These are phyloP conservation scores for Chaetomium cochliodes DNA, from an alignment of 495 filamentous ascomycete species.

Conservation along the genomic window DNA sequence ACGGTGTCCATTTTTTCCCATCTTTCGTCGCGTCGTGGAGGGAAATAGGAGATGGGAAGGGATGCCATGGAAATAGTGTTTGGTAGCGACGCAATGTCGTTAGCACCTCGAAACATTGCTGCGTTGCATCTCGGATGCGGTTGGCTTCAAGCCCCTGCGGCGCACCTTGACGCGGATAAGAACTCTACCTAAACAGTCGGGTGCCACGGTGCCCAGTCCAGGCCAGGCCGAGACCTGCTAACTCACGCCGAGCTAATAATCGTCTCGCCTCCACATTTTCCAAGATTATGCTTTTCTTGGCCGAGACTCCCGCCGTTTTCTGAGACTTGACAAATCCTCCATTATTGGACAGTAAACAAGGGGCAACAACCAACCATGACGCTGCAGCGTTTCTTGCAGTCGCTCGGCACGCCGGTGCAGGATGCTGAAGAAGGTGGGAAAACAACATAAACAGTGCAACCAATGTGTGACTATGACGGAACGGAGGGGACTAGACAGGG, in stretches of 20 bases:
- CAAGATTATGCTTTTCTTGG: constrained; percentile 12
- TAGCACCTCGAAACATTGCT: neutral
- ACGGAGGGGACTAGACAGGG: neutral
- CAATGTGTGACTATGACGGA: neutral
- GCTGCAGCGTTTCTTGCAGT: constrained; percentile 37
- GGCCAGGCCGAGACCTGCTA: constrained; percentile 10
- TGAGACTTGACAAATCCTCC: neutral
- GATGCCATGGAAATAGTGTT: neutral
- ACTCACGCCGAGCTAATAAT: neutral
- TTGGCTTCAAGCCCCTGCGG: neutral
- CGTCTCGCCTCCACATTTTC: constrained; percentile 20
- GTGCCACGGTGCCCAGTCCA: neutral
- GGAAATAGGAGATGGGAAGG: neutral
- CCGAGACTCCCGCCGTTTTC: constrained; percentile 4
- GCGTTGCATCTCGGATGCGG: neutral
- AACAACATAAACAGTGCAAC: neutral
- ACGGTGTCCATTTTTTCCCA: neutral
- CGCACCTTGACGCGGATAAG: too few relatives aligned
- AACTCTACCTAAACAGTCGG: too few relatives aligned
- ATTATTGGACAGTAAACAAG: neutral
- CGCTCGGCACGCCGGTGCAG: constrained; percentile 50
- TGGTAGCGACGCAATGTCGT: neutral
- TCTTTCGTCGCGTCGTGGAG: neutral
- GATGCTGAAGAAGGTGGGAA: constrained; percentile 24
- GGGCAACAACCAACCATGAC: constrained; percentile 29